phyloP scores from a whole-genome alignment of 2,329 filamentous ascomycete genomes.

The Pyricularia pennisetigena region DNA sequence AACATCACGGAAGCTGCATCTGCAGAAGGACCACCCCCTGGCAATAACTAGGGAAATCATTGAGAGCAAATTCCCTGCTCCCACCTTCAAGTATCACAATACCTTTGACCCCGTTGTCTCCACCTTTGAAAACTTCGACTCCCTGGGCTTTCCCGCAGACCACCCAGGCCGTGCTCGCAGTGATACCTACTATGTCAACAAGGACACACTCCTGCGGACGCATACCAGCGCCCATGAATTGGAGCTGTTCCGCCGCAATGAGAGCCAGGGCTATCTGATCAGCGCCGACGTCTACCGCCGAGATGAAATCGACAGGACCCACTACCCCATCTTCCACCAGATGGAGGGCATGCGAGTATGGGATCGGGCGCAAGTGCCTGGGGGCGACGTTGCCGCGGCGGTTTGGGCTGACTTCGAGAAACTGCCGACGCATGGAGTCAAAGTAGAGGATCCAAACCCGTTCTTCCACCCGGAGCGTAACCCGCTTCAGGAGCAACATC shows the following conservation, averaged over 20 bases:
- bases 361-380: conserved; percentile 56
- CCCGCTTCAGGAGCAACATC: conserved; percentile 64
- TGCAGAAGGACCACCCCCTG: conserved; percentile 84
- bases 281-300: conserved; percentile 91
- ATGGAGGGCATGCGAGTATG: conserved; percentile 94
- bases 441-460: conserved; percentile 77
- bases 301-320: conserved; percentile 88
- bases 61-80: conserved; percentile 71
- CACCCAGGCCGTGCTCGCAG: conserved; percentile 80
- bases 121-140: conserved; percentile 87
- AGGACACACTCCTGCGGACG: conserved; percentile 73
- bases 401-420: conserved; percentile 61
- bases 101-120: conserved; percentile 75
- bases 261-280: conserved; percentile 71
- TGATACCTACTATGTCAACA: conserved; percentile 94
- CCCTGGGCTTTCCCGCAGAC: conserved; percentile 80
- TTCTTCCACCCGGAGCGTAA: conserved; percentile 70
- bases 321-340: conserved; percentile 97
- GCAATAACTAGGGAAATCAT: conserved; percentile 87
- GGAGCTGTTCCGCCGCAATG: conserved; percentile 64
- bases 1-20: conserved; percentile 71
- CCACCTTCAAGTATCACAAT: conserved; percentile 68
- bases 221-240: conserved; percentile 93
- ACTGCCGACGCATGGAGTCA: conserved; percentile 64
- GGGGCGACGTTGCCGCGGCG: conserved; percentile 49